phyloP scores from a whole-genome alignment of 768 basidiomycete genomes.

The Rhizopogon rudus region DNA sequence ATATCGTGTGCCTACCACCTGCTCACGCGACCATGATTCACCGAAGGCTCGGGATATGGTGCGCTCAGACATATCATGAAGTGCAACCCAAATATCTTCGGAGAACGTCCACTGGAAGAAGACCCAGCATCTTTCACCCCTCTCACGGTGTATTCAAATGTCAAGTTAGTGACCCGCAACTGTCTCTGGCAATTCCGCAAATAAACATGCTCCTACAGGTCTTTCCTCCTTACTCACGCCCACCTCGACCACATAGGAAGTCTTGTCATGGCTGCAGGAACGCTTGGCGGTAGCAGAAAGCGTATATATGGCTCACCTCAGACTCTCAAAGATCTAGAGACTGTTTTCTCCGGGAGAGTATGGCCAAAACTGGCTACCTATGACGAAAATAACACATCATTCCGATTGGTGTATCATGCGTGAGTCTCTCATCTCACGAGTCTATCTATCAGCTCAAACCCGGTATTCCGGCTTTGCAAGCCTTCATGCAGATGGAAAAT shows the following conservation, averaged over 20 bases:
- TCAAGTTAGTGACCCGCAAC: slow-evolving; percentile 21
- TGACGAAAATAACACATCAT: slow-evolving; percentile 54
- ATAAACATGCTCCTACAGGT: slow-evolving; percentile 30
- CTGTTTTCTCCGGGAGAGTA: slow-evolving; percentile 68
- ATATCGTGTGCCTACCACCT: neutral
- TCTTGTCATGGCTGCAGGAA: slow-evolving; percentile 80
- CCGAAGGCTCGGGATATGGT: slow-evolving; percentile 79
- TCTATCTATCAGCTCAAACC: slow-evolving; percentile 7
- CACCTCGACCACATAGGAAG: slow-evolving; percentile 89
- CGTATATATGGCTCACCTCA: slow-evolving; percentile 57
- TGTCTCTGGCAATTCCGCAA: neutral
- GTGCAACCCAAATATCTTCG: slow-evolving; percentile 52
- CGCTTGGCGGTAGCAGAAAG: slow-evolving; percentile 56
- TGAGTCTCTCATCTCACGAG: slow-evolving; percentile 32
- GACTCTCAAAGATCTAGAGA: slow-evolving; percentile 64
- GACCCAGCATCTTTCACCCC: slow-evolving; percentile 16
- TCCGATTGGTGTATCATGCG: slow-evolving; percentile 61
- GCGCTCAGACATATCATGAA: slow-evolving; percentile 61
- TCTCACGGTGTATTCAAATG: slow-evolving; percentile 23
- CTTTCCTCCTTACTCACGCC: slow-evolving; percentile 82
- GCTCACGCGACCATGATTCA: neutral
- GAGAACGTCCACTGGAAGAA: slow-evolving; percentile 10
- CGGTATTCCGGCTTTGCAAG: slow-evolving; percentile 26
- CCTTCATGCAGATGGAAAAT: slow-evolving; percentile 46
- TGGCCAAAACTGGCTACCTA: slow-evolving; percentile 87